Conservation (phyloP, 2,329 filamentous ascomycete genomes). For the Colletotrichum magnum region DNA sequence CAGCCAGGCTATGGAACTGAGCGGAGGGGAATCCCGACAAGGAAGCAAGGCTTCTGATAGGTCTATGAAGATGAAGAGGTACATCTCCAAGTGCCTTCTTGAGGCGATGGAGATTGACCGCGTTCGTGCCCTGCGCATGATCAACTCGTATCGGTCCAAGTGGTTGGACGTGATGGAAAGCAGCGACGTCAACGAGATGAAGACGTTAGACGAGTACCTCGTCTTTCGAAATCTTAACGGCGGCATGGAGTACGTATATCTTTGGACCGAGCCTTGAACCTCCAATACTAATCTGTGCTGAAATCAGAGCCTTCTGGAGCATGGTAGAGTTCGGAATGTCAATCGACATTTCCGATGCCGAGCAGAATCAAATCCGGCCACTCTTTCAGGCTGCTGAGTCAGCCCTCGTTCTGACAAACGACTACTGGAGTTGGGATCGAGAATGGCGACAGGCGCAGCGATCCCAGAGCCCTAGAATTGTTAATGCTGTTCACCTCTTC, state of each 20-base stretch:
- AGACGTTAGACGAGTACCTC: constrained; percentile 19
- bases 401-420: constrained; percentile 26
- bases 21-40: not conserved
- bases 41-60: not conserved
- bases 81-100: constrained; percentile 15
- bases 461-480: constrained; percentile 15
- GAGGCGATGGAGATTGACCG: constrained; percentile 20
- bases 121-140: constrained; percentile 20
- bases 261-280: rapidly evolving
- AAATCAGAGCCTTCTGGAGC: constrained; percentile 22
- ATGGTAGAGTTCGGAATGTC: constrained; percentile 29
- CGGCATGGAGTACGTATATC: constrained; percentile 26
- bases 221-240: constrained; percentile 25
- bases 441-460: constrained; percentile 19
- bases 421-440: constrained; percentile 32
- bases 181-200: not conserved
- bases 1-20: constrained; percentile 12
- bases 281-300: not conserved
- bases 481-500: constrained; percentile 23
- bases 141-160: constrained; percentile 19
- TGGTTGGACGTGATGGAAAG: constrained; percentile 31
- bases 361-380: not conserved
- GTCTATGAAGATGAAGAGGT: constrained; percentile 23
- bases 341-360: constrained; percentile 4
- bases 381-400: constrained; percentile 19